These are phyloP conservation scores for Mortierella alpina DNA, from an alignment of 192 early-diverging fungal species.

Conservation along the genomic window DNA sequence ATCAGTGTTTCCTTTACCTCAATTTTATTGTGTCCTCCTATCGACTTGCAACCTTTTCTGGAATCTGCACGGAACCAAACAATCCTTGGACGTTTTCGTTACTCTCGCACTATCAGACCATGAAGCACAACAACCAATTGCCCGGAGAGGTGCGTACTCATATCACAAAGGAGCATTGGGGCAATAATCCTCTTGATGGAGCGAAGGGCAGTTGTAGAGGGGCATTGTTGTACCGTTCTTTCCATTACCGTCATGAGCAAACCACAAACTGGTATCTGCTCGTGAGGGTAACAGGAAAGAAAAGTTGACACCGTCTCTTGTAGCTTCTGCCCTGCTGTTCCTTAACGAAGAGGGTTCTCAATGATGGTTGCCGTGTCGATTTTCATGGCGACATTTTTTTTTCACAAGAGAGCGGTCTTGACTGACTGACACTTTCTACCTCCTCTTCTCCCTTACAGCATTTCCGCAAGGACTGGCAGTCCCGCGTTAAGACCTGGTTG, in stretches of 20 bases:
- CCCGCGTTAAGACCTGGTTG: conserved; percentile 98
- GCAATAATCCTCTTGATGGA: background rate
- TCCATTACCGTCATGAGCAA: no score
- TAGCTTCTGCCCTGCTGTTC: no score
- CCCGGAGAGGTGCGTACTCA: conserved; percentile 53
- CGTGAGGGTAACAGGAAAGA: no score
- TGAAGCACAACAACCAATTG: conserved; percentile 59
- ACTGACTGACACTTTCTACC: background rate
- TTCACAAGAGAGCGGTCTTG: background rate
- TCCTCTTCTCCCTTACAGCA: conserved; percentile 60
- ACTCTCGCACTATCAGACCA: conserved; percentile 24
- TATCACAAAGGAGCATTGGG: background rate
- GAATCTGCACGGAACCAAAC: background rate
- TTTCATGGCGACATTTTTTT: background rate
- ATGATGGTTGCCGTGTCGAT: background rate
- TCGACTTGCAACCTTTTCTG: background rate
- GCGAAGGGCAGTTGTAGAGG: background rate
- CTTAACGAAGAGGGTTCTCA: background rate
- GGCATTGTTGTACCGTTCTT: no score
- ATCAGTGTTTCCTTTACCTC: no score
- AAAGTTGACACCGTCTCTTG: no score
- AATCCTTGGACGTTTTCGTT: conserved; percentile 1
- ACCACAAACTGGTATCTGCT: no score
- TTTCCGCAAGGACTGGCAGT: conserved; percentile 99
- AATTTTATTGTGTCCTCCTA: no score